Base-by-base conservation (phyloP, 1,139 yeast genomes). In the Suhomyces maxii region DNA sequence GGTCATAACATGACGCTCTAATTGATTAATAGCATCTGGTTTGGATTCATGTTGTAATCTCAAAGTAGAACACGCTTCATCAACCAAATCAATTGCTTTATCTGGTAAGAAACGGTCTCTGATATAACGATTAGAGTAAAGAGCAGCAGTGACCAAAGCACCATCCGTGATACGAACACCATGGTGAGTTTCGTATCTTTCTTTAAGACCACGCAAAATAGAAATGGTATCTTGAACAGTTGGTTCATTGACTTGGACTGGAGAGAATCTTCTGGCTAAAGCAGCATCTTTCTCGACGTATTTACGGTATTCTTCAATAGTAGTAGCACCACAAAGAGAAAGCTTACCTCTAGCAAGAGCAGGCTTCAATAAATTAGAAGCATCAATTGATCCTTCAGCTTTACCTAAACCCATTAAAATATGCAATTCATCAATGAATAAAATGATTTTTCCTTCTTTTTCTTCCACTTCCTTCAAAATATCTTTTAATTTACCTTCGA, bases 251-350 rank as follows among this genome's bases (percentile, higher is more conserved):
- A 93, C 85, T 54, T 81, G 66, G 23, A 93, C 96, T 1, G 97
- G 86, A 54, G 95, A 96, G 64, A 93, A 91, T 57, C 99, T 79
- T 69, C 99, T 80, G 3, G 96, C 89, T 49, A 89, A 74, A 0
- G 96, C 96, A 0, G 96, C 95, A 61, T 89, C 97, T 62, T 89
- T 89, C 65, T 89, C 97, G 48, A 89, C 90, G 56, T 89, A 87
- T 62, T 88, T 88, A 39, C 89, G 68, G 67, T 86, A 89, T 64
- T 89, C 97, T 51, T 89, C 96, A 44, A 87, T 70, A 2, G 97
- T 89, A 1, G 99, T 93, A 1, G 99, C 99, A 53, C 98, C 97
- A 61, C 96, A 89, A 68, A 97, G 88, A 50, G 96, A 93, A 46
- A 93, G 76, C 59, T 84, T 83, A 5, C 99, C 99, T 60, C 97